Evolutionary conservation across 2,329 filamentous ascomycete genomes (phyloP), one percentile per base, ranked within the genome.

Genomic region (Calonectria pauciramosa): DNA sequence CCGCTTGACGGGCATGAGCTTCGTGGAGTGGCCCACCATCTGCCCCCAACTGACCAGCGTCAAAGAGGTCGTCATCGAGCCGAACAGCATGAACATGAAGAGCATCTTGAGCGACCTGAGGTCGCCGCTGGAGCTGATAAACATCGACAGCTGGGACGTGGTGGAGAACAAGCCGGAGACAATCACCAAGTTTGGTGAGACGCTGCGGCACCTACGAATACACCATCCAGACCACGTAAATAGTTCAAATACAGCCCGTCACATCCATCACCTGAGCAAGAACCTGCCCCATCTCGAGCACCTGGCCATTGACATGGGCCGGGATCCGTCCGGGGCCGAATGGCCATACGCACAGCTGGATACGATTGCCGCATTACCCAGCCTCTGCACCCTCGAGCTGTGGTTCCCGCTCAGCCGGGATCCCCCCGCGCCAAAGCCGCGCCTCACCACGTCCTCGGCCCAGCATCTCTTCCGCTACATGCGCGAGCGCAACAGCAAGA

Each of bases 81-180:
- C n/a, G n/a, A n/a, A n/a, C n/a, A n/a, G n/a, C n/a, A n/a, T n/a
- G n/a, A n/a, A n/a, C n/a, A n/a, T n/a, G n/a, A n/a, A n/a, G n/a
- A n/a, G n/a, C n/a, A n/a, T n/a, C 47, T 16, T 72, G 7, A 32
- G 65, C 2, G 4, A 56, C 11, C 23, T 74, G n/a, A 54, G n/a
- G 9, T 65, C 74, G 9, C 74, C 74, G 36, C 60, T 76, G 8
- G 74, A 76, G 52, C 18, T 69, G 16, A 34, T 76, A 9, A 68
- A 47, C 13, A 16, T 76, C 11, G 49, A 41, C 7, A 23, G n/a
- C 23, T 74, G 74, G 71, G 32, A 36, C 16, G 44, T 23, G 14
- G 13, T 73, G 6, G 56, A 30, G 3, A 23, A 34, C 41, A 60
- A 68, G 34, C 74, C 60, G 1, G 47, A 68, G 1, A 20, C 16